Base-by-base conservation (phyloP, 2,329 filamentous ascomycete genomes). In the Nothopassalora personata region DNA sequence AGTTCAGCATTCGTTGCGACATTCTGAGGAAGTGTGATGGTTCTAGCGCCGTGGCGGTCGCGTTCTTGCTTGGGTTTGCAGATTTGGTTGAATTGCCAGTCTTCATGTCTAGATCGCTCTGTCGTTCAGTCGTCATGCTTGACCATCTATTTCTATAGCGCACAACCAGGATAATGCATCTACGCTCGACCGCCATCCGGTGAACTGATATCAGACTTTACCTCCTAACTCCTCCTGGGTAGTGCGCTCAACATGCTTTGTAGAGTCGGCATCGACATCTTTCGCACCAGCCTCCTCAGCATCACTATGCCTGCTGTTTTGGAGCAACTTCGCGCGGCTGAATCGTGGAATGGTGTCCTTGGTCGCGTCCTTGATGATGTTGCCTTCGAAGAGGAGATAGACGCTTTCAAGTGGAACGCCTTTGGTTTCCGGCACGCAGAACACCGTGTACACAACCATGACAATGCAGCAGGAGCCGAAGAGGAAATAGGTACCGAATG, bases 361-460 rank as follows among this genome's bases (percentile, higher is more conserved):
- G 23, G 74, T 58, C 23, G 72, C 74, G 3, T 75, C 75, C 39
- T 67, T 70, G 61, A 78, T 68, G 50, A 78, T 76, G 57, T 70
- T 66, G 31, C 72, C 75, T 54, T 77, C 74, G 59, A 78, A 78
- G 33, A 78, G 68, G 52, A 75, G 52, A 54, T 74, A 70, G 15
- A 77, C 73, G 13, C 70, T 73, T 65, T 78, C 76, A 18, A 78
- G 67, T 2, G 74, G 74, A 33, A 78, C 75, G 4, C 71, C 71
- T 66, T 75, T 77, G 23, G 76, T 78, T 64, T 78, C 76, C 0
- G 76, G 76, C 2, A 77, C 72, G 56, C 71, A 77, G 59, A 76
- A 71, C 33, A 78, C 60, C 0, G 72, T 69, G 66, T 75, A 78
- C 23, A 77, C 46, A 23, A 74, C 71, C 76, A 77, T 77, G 43